Conservation (phyloP, 306 rosid genomes). For the Macrotyloma uniflorum region DNA sequence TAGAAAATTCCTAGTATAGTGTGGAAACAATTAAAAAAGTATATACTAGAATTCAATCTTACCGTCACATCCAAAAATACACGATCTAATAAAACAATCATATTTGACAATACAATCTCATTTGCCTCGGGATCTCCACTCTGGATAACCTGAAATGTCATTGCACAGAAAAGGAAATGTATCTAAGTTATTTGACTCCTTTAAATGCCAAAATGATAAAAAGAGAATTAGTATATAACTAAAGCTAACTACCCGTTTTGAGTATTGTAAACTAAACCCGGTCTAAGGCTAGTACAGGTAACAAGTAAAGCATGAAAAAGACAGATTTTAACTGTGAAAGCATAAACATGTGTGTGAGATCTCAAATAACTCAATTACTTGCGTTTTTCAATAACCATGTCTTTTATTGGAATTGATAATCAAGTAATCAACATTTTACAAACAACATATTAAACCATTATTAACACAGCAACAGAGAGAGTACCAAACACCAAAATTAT, state of each 20-base stretch:
- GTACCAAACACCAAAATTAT: neutral
- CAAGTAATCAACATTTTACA: neutral
- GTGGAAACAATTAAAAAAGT: constrained; percentile 6
- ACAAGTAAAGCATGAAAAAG: neutral
- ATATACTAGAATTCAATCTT: constrained; percentile 33
- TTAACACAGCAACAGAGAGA: constrained; percentile 2
- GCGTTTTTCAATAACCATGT: neutral
- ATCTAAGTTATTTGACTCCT: neutral
- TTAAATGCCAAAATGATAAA: constrained; percentile 27
- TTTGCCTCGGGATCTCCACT: constrained; percentile 85
- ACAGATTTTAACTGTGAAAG: neutral
- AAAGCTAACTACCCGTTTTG: neutral
- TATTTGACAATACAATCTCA: constrained; percentile 77
- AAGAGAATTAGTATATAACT: neutral
- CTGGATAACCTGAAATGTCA: constrained; percentile 63
- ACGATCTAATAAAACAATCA: constrained; percentile 80
- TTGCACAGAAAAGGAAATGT: constrained; percentile 15
- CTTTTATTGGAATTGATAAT: constrained; percentile 5
- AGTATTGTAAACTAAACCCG: constrained; percentile 8
- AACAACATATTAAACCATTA: neutral
- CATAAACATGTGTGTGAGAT: neutral
- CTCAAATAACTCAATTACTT: neutral
- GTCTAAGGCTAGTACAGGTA: neutral
- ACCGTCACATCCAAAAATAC: constrained; percentile 86
- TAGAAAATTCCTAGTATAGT: neutral